Evolutionary conservation across 2,329 filamentous ascomycete species (phyloP), one percentile per base, ranked within the genome.

Genomic region (Monilinia laxa): DNA sequence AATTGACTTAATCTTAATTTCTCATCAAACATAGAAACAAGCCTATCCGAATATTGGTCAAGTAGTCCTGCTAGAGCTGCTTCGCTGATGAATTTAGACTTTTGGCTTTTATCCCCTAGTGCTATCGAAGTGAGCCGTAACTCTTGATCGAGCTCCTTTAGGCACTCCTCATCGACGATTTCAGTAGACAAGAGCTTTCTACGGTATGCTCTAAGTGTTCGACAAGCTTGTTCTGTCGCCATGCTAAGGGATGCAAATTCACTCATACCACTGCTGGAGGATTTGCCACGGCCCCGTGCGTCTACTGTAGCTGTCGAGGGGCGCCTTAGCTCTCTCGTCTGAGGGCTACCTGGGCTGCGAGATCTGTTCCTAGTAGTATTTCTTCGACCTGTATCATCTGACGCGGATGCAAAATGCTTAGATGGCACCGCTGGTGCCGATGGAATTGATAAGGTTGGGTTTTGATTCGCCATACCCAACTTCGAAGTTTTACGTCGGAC

Each of bases 11-110:
- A 77, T 57, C 83, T 79, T 62, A 92, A 81, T 76, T 90, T 90
- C 76, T 92, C 87, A 70, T 93, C 90, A 55, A 93, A 81, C 77
- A 92, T 82, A 56, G 82, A 85, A 7, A 92, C 86, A 58, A 93
- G 79, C 68, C 87, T 83, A 73, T 92, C 89, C 2, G 89, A 91
- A 73, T 92, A 92, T 77, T 91, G 86, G 71, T 92, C 90, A 10
- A 93, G 79, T 55, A 93, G 78, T 60, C 87, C 88, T 52, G 82
- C 85, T 45, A 90, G 78, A 59, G 85, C 80, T 23, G 82, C 83
- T 73, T 88, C 86, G 70, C 82, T 85, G 75, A 87, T 81, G 1
- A 81, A 75, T 73, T 75, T 82, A 80, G 75, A 71, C 68, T 75
- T 76, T 31, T 75, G 55, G 58, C 69, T 75, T 66, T 71, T 76